These are phyloP conservation scores for Bisporella sp. DNA, from an alignment of 2,329 filamentous ascomycete species.

Conservation along the genomic window DNA sequence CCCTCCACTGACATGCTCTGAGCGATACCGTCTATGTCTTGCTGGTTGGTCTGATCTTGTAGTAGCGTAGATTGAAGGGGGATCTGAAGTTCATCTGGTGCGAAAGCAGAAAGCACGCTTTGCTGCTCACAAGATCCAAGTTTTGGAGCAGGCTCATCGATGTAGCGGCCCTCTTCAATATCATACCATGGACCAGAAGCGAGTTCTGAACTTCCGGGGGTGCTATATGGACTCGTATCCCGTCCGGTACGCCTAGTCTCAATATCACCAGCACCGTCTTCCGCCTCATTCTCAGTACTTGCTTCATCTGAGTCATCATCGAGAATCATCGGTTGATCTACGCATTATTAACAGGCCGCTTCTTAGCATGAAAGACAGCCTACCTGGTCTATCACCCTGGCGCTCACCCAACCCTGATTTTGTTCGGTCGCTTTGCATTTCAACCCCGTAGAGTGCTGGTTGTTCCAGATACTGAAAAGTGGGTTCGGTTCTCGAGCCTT, in stretches of 20 bases:
- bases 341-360: not conserved
- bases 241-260: conserved; percentile 1
- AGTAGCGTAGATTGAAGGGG: not conserved
- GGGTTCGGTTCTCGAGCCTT: not conserved
- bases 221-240: conserved; percentile 1
- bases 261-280: not conserved
- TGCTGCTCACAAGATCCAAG: conserved; percentile 7
- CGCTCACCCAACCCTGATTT: not conserved
- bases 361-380: not conserved
- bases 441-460: not conserved
- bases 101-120: conserved; percentile 5
- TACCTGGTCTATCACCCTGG: not conserved
- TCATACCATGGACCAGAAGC: conserved; percentile 5
- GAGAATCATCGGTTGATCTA: not conserved
- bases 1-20: conserved; percentile 1
- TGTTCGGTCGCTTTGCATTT: not conserved
- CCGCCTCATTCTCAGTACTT: conserved; percentile 1
- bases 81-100: not conserved
- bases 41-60: conserved; percentile 3
- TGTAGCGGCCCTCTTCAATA: conserved; percentile 7
- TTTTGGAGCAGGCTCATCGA: conserved; percentile 3
- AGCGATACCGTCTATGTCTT: conserved; percentile 1
- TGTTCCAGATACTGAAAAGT: not conserved
- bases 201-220: not conserved
- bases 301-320: not conserved